Evolutionary conservation across 2,329 filamentous ascomycete species (phyloP).

Genomic region (Capronia epimyces): DNA sequence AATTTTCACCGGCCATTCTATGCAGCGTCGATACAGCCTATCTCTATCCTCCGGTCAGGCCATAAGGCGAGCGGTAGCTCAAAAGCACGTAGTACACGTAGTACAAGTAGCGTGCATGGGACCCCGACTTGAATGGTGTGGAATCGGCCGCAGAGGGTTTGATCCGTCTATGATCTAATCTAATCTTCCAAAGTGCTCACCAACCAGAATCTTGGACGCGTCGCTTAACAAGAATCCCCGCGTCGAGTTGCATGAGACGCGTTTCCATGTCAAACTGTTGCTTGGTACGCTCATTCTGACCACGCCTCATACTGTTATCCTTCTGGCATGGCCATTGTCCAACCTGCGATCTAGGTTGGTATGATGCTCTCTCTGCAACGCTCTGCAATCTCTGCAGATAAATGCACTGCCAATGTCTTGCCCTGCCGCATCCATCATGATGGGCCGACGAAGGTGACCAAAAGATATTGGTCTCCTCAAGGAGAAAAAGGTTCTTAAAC

Average conservation of each 20-base stretch:
- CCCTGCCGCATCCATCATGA: constrained; percentile 76
- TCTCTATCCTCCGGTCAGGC: too few relatives aligned
- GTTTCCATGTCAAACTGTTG: not conserved
- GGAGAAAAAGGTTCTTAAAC: constrained; percentile 38
- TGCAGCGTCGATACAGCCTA: too few relatives aligned
- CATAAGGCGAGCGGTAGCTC: too few relatives aligned
- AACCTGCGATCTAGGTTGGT: not conserved
- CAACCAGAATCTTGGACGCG: not conserved
- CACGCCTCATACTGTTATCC: not conserved
- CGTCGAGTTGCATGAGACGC: not conserved
- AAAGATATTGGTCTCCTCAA: constrained; percentile 65
- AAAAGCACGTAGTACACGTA: too few relatives aligned
- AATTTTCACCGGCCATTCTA: too few relatives aligned
- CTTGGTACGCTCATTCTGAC: not conserved
- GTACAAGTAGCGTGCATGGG: too few relatives aligned
- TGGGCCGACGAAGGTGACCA: constrained; percentile 60
- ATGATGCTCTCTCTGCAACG: constrained; percentile 44
- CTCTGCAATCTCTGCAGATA: constrained; percentile 12
- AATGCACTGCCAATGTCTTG: constrained; percentile 55
- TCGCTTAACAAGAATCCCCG: not conserved
- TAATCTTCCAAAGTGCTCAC: not conserved
- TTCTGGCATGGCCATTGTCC: not conserved
- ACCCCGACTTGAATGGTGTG: too few relatives aligned
- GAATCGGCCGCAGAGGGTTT: too few relatives aligned
- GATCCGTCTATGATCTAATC: not conserved